Evolutionary conservation across 331 rosid genomes (phyloP).

Genomic region (Saraca asoca): DNA sequence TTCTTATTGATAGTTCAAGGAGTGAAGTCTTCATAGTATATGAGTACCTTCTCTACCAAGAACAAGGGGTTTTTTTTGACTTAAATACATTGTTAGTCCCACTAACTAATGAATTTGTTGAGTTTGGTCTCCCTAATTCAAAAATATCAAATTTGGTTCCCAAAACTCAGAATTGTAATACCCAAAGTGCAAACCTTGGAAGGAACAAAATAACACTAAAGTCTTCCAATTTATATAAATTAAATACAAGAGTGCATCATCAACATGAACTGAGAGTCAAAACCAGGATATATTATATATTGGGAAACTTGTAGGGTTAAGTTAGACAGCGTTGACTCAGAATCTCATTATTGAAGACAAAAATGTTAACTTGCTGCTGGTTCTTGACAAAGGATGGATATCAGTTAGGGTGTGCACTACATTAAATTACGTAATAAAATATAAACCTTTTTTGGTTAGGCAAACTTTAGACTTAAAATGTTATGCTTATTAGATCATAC

Average conservation of each 20-base stretch:
- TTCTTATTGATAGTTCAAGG: background rate
- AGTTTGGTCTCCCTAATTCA: too few species aligned
- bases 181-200: too few species aligned
- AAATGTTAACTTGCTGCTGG: background rate
- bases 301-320: background rate
- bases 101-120: too few species aligned
- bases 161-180: too few species aligned
- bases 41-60: background rate
- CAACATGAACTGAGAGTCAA: background rate
- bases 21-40: background rate
- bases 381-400: slow-evolving; percentile 10
- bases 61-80: background rate
- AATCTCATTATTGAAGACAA: slow-evolving; percentile 10
- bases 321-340: background rate
- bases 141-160: too few species aligned
- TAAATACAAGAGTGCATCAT: background rate
- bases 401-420: background rate
- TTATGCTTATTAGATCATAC: background rate
- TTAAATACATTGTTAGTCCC: too few species aligned
- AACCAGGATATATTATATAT: background rate
- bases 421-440: slow-evolving; percentile 1
- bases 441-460: slow-evolving; percentile 1
- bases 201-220: too few species aligned
- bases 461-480: background rate
- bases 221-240: too few species aligned